A percentile compares a stretch with the other conserved stretches of the same genome.
Evolutionary conservation across 139 green algal species (phyloP).

Genomic region (Eudorina sp.): DNA sequence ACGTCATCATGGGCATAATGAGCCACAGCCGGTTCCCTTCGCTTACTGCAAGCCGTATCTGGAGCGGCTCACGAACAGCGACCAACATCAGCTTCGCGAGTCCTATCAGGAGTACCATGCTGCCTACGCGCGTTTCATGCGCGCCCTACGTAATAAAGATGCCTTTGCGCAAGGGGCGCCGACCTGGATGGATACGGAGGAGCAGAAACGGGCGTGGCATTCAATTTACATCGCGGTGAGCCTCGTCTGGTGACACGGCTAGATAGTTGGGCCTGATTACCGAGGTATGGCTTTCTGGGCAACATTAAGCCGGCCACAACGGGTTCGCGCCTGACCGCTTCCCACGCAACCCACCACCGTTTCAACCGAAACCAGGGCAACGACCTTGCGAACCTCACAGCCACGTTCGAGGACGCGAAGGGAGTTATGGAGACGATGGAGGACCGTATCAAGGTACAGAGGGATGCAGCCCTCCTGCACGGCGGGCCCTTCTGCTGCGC

Average conservation of each 20-base stretch:
- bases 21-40: constrained; percentile 5
- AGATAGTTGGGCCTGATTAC: background rate
- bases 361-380: background rate
- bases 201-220: constrained; percentile 6
- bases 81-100: constrained; percentile 42
- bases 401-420: background rate
- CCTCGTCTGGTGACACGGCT: background rate
- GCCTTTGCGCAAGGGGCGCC: background rate
- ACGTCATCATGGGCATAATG: background rate
- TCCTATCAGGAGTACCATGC: constrained; percentile 44
- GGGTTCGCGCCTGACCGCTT: background rate
- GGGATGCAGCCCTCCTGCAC: background rate
- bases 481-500: background rate
- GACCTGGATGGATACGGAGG: constrained; percentile 9
- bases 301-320: background rate
- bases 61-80: background rate
- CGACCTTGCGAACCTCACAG: background rate
- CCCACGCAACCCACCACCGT: background rate
- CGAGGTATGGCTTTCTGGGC: background rate
- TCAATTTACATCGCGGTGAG: constrained; percentile 36
- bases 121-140: background rate
- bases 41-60: constrained; percentile 30
- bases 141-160: constrained; percentile 24
- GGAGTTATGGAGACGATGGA: constrained; percentile 20
- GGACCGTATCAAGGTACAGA: constrained; percentile 4